Base-by-base conservation (phyloP, 1,284 basidiomycete genomes). In the Lignosus rhinocerotis region DNA sequence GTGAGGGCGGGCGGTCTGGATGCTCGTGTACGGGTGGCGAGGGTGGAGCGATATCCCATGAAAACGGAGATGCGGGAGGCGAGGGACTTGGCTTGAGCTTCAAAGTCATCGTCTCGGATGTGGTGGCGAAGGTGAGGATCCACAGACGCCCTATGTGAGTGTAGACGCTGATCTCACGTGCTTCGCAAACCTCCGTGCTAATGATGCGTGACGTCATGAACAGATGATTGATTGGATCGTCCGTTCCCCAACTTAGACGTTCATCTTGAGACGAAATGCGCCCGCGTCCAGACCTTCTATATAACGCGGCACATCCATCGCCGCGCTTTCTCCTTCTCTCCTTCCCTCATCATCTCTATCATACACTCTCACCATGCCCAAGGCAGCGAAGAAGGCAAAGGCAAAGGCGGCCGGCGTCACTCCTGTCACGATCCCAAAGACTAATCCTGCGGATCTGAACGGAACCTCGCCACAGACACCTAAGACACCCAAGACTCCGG, bases 401-500 rank as follows among this genome's bases (percentile, higher is more conserved):
- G 53, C 61, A 30, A 69, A 62, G 60, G 63, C 63, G 7, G 46
- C 62, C 3, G n/a, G n/a, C n/a, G 52, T 66, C 33, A 17, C 61
- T 48, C 59, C 53, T 34, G 65, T 71, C 48, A 63, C 65, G 61
- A 70, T 73, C 45, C 70, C 70, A 4, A 65, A 61, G 45, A 46
- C 59, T 12, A 36, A 58, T 36, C 52, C 47, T 32, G 49, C 59
- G 1, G 32, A 49, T 25, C 38, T 48, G 4, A 59, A 58, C 19
- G 49, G 56, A 9, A 57, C 38, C 45, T 68, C 70, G 21, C 70
- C 72, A 17, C 65, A 64, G 32, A 67, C 67, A 10, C 64, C 68
- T 17, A 74, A 74, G 61, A 85, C 89, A 0, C 91, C 90, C 34
- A 93, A 87, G 78, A 96, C 94, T 2, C 94, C 93, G 30, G 94